Base-by-base conservation (phyloP, 1,284 basidiomycete genomes). In the Neotropicomus parvogracilis region DNA sequence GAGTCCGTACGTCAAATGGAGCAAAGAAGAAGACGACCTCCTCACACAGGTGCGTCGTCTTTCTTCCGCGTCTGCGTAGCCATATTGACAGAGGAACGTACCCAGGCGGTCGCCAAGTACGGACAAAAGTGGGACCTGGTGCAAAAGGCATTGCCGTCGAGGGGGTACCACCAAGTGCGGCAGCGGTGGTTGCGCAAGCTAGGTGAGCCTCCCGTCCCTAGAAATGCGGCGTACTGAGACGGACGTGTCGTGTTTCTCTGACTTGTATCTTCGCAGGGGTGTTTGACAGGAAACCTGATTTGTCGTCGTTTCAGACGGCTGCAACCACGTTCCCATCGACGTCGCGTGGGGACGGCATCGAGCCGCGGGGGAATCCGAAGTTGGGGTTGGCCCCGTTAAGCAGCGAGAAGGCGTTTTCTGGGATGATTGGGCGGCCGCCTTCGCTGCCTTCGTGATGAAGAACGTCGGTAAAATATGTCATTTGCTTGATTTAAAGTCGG, bases 101-200 rank as follows among this genome's bases (percentile, higher is more conserved):
- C 7, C 2, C 34, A 70, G 65, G 70, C 70, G 2, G 70, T 72
- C 2, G 60, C 67, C 11, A 70, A 70, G 54, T 60, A 71, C 28
- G 70, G 69, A 19, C 70, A 71, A 45, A 72, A 70, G 34, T 72
- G 70, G 68, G 68, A 72, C 28, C 49, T 71, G 28, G 68, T 70
- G 20, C 69, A 70, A 52, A 70, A 71, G 40, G 68, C 66, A 8
- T 52, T 70, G 34, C 68, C 70, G 14, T 68, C 66, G 19, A 55
- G 66, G 41, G 66, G 67, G 1, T 70, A 70, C 42, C 70, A 72
- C 39, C 68, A 70, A 54, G 70, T 71, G 29, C 65, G 68, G 1
- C 68, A 70, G 39, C 59, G 69, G n/a, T 70, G 70, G 69, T 54
- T 70, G 32, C 59, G 68, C 33, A 71, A 71, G 45, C 48, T 71